A percentile compares a stretch with the other conserved stretches of the same genome.
phyloP scores from a whole-genome alignment of 139 green algal species.

The Asterochloris erici region DNA sequence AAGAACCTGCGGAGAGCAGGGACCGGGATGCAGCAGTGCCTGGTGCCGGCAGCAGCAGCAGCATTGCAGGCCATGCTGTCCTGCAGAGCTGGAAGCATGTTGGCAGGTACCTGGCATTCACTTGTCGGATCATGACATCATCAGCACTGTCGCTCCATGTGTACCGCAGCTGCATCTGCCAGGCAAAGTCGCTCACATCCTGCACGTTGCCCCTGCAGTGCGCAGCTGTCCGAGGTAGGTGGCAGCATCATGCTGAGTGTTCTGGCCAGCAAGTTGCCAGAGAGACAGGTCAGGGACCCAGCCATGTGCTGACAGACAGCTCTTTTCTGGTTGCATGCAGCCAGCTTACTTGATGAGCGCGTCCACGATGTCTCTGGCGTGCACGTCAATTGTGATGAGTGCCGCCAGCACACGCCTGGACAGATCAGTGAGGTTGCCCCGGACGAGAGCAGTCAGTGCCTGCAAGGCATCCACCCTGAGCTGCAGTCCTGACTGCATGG shows the following conservation, averaged over 20 bases:
- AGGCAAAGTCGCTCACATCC: slow-evolving; percentile 69
- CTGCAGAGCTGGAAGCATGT: neutral
- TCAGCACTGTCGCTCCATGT: slow-evolving; percentile 53
- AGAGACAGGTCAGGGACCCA: too few relatives aligned
- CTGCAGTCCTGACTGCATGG: too few relatives aligned
- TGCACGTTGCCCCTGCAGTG: slow-evolving; percentile 31
- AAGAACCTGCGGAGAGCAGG: slow-evolving; percentile 34
- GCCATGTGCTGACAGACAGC: too few relatives aligned
- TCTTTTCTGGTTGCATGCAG: neutral
- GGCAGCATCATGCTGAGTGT: too few relatives aligned
- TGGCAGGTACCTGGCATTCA: slow-evolving; percentile 21
- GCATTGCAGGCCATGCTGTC: neutral
- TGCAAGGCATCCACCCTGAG: too few relatives aligned
- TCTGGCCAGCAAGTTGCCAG: too few relatives aligned
- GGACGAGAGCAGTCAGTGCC: slow-evolving; percentile 8
- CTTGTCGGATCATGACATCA: slow-evolving; percentile 58
- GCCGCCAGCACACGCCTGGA: slow-evolving; percentile 53
- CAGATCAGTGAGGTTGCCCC: slow-evolving; percentile 24
- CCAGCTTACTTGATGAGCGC: slow-evolving; percentile 35
- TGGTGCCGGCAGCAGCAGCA: neutral
- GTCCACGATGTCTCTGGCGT: slow-evolving; percentile 74
- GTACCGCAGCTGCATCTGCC: slow-evolving; percentile 87
- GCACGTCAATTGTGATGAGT: slow-evolving; percentile 88
- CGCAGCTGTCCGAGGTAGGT: too few relatives aligned
- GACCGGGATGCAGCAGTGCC: neutral